These are phyloP conservation scores for Penicillium soppii DNA, from an alignment of 495 filamentous ascomycete species.

Conservation along the genomic window DNA sequence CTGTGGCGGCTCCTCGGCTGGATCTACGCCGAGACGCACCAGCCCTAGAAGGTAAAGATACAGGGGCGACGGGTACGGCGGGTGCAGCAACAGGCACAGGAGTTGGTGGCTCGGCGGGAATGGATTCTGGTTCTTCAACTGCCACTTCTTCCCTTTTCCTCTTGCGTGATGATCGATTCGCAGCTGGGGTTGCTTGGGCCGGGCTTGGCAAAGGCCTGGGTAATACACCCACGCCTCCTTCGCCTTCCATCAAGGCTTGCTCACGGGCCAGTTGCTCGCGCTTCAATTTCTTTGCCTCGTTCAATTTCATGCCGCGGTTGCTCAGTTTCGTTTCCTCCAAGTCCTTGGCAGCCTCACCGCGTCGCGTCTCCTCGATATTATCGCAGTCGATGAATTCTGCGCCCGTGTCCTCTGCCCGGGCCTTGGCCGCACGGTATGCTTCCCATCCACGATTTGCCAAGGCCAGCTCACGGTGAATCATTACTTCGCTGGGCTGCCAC, in stretches of 20 bases:
- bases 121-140: background rate
- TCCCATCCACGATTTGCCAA: slow-evolving; percentile 74
- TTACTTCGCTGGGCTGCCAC: slow-evolving; percentile 93
- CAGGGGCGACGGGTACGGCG: background rate
- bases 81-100: background rate
- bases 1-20: slow-evolving; percentile 41
- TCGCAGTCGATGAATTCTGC: slow-evolving; percentile 60
- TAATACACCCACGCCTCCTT: slow-evolving; percentile 8
- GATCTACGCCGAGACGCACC: slow-evolving; percentile 19
- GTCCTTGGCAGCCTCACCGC: slow-evolving; percentile 50
- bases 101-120: background rate
- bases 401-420: slow-evolving; percentile 65
- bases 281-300: slow-evolving; percentile 90
- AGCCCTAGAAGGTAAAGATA: background rate
- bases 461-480: slow-evolving; percentile 88
- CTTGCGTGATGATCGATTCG: slow-evolving; percentile 27
- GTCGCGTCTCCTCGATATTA: slow-evolving; percentile 46
- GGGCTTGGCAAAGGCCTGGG: slow-evolving; percentile 7
- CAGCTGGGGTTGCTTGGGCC: slow-evolving; percentile 12
- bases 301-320: slow-evolving; percentile 88
- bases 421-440: slow-evolving; percentile 67
- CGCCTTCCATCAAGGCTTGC: slow-evolving; percentile 56
- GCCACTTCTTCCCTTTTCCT: slow-evolving; percentile 24
- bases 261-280: slow-evolving; percentile 63
- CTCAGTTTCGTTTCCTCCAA: slow-evolving; percentile 53